Evolutionary conservation across 2,329 filamentous ascomycete species (phyloP).

Genomic region (Mycosphaerella arachidis): DNA sequence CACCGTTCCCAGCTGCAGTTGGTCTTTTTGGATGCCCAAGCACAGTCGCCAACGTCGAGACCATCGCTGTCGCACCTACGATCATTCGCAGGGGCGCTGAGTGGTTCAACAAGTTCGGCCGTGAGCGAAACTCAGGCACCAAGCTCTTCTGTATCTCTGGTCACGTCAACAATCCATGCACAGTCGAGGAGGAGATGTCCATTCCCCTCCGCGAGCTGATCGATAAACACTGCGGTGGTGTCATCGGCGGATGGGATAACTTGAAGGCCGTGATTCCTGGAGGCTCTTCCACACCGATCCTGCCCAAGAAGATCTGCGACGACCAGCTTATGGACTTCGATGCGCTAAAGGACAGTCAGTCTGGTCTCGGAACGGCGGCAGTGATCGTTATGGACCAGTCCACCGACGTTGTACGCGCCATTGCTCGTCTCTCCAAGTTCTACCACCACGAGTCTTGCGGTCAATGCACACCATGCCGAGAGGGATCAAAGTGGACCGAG

Average conservation of each 20-base stretch:
- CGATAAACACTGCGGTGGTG: constrained; percentile 96
- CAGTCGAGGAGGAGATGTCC: constrained; percentile 99
- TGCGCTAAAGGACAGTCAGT: constrained; percentile 94
- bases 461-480: constrained; percentile 98
- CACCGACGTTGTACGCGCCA: constrained; percentile 90
- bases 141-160: constrained; percentile 99
- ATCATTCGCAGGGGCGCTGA: constrained; percentile 86
- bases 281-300: constrained; percentile 91
- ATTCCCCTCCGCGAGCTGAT: constrained; percentile 94
- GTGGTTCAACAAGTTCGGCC: constrained; percentile 93
- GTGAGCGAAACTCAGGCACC: constrained; percentile 92
- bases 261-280: constrained; percentile 91
- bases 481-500: constrained; percentile 98
- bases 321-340: constrained; percentile 99
- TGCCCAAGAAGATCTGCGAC: constrained; percentile 85
- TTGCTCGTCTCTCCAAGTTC: constrained; percentile 88
- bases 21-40: constrained; percentile 97
- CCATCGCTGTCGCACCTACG: constrained; percentile 87
- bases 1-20: constrained; percentile 93
- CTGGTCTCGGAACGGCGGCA: constrained; percentile 91
- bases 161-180: constrained; percentile 97
- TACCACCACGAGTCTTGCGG: constrained; percentile 98
- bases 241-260: constrained; percentile 96
- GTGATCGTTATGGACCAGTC: constrained; percentile 99
- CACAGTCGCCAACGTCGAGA: constrained; percentile 97